Conservation (phyloP, 83 land plant genomes). For the Picea mariana region DNA sequence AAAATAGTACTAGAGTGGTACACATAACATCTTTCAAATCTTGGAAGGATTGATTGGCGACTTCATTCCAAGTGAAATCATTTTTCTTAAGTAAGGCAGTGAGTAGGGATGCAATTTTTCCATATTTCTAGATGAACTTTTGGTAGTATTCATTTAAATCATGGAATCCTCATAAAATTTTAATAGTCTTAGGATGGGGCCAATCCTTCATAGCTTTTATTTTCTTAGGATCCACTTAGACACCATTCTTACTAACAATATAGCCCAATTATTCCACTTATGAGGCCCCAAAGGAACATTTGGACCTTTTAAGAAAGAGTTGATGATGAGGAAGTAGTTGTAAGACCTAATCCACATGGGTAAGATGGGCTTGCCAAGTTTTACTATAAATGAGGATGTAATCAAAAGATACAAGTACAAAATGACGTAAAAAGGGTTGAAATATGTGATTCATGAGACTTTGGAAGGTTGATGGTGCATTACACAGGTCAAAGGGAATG, state of each 20-base stretch:
- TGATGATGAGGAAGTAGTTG: neutral
- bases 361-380: neutral
- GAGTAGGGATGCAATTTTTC: neutral
- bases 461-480: too few species aligned
- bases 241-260: neutral
- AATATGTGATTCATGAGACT: too few species aligned
- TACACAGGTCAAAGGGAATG: too few species aligned
- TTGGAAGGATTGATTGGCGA: neutral
- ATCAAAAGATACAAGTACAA: neutral
- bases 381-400: neutral
- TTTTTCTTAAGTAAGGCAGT: neutral
- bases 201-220: neutral
- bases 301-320: neutral
- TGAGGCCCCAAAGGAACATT: neutral
- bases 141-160: neutral
- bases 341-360: neutral
- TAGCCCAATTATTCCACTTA: neutral
- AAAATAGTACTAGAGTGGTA: neutral
- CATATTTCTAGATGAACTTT: neutral
- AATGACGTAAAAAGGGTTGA: too few species aligned
- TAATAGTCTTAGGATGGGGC: neutral
- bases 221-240: neutral
- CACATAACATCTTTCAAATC: neutral
- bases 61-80: neutral
- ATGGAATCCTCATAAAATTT: neutral